A percentile compares a stretch with the other conserved stretches of the same genome.
Conservation (phyloP, 495 filamentous ascomycete genomes). For the Penicillium manginii region DNA sequence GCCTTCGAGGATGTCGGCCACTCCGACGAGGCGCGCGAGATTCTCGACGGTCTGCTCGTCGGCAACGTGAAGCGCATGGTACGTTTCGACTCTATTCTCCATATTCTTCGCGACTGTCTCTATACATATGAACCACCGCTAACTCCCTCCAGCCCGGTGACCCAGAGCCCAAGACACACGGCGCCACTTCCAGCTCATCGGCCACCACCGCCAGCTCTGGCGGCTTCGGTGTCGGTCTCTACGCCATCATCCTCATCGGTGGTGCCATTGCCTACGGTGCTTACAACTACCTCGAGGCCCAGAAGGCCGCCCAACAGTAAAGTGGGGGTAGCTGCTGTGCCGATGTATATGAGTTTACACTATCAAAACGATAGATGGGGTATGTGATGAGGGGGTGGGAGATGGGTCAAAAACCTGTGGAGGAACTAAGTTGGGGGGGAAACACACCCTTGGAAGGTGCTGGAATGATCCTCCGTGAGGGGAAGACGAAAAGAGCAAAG, state of each 20-base stretch:
- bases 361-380: neutral
- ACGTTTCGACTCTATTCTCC: slow-evolving; percentile 33
- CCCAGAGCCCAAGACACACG: slow-evolving; percentile 71
- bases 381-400: neutral
- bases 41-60: slow-evolving; percentile 78
- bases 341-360: neutral
- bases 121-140: slow-evolving; percentile 8
- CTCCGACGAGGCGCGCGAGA: slow-evolving; percentile 97
- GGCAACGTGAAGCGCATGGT: slow-evolving; percentile 87
- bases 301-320: slow-evolving; percentile 34
- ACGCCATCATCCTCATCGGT: slow-evolving; percentile 80
- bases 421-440: neutral
- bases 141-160: slow-evolving; percentile 71
- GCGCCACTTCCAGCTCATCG: slow-evolving; percentile 49
- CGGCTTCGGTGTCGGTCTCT: slow-evolving; percentile 78
- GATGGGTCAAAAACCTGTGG: neutral
- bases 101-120: too few species aligned
- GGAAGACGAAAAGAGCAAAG: slow-evolving; percentile 2
- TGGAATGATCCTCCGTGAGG: neutral
- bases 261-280: slow-evolving; percentile 76
- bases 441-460: neutral
- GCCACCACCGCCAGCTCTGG: slow-evolving; percentile 47
- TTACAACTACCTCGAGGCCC: slow-evolving; percentile 83
- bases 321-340: neutral
- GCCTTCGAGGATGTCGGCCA: slow-evolving; percentile 99